Evolutionary conservation across 805 yeast species (phyloP).

Genomic region (Isabelozyma pseudorhagii): DNA sequence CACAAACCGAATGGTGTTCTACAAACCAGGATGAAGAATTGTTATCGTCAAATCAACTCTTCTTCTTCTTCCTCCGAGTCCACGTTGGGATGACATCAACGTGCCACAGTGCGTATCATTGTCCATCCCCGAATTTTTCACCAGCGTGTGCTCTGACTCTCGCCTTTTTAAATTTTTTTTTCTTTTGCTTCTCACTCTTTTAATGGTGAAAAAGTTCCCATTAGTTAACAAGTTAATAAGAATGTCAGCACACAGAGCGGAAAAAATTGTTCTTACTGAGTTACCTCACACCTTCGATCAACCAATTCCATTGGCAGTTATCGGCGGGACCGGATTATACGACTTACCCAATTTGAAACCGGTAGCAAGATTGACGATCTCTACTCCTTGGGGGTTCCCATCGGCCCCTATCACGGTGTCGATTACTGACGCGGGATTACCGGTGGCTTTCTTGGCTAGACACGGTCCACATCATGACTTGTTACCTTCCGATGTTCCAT

Average conservation of each 20-base stretch:
- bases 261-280: conserved; percentile 16
- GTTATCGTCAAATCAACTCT: too few relatives aligned
- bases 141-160: not conserved
- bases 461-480: conserved; percentile 90
- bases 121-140: not conserved
- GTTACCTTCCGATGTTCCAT: conserved; percentile 90
- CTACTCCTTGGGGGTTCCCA: conserved; percentile 98
- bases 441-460: conserved; percentile 91
- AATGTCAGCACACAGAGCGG: conserved; percentile 36
- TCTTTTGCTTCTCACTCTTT: not conserved
- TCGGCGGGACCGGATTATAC: conserved; percentile 98
- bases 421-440: conserved; percentile 70
- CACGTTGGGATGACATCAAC: not conserved
- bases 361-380: conserved; percentile 75
- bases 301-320: conserved; percentile 79
- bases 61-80: not conserved
- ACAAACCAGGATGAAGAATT: too few relatives aligned
- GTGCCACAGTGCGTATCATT: not conserved
- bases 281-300: conserved; percentile 56
- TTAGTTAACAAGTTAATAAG: not conserved
- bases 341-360: conserved; percentile 78
- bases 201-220: not conserved
- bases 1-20: too few relatives aligned
- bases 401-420: conserved; percentile 92
- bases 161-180: not conserved